Base-by-base conservation (phyloP, 352 stramenopile genomes). In the Pythium aphanidermatum region DNA sequence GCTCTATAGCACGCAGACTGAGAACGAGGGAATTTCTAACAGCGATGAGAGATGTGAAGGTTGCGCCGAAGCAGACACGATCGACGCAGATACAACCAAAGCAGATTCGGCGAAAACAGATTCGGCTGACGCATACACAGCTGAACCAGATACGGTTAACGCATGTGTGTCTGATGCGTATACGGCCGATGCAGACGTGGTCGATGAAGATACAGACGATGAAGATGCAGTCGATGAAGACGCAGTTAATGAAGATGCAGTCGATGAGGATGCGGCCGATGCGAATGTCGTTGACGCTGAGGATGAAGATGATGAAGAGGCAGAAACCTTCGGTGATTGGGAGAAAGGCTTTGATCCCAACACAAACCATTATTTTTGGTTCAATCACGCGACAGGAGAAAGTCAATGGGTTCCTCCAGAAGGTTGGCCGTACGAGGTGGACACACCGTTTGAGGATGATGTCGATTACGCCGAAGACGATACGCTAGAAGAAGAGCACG, bases 301-400 rank as follows among this genome's bases (percentile, higher is more conserved):
- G 1, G 77, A 86, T 29, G 69, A 73, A 2, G 78, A 88, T 21
- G 78, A 92, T 20, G 81, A 91, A 57, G 73, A 84, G 51, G 73
- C 69, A 14, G 71, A 91, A 55, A 75, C 46, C 28, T 91, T 86
- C 50, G 81, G 74, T 2, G 79, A 91, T 48, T 93, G 81, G 78
- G 81, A 93, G 44, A 88, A 91, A 63, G 79, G 81, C 11, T 91
- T 90, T 26, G 81, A 93, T 29, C 68, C 75, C 9, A 81, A 55
- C 40, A 77, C 76, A 4, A 89, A 90, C 20, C 81, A 93, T 52
- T 87, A 90, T 53, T 95, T 90, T 40, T 95, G 83, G 83, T 95
- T 92, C 63, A 93, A 95, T 55, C 74, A 92, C 46, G 65, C 40
- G 4, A 86, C 74, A 2, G 77, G 70, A 12, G 81, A 91, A 46